Conservation (phyloP, 1,284 basidiomycete genomes). For the Ustilago trichophora region DNA sequence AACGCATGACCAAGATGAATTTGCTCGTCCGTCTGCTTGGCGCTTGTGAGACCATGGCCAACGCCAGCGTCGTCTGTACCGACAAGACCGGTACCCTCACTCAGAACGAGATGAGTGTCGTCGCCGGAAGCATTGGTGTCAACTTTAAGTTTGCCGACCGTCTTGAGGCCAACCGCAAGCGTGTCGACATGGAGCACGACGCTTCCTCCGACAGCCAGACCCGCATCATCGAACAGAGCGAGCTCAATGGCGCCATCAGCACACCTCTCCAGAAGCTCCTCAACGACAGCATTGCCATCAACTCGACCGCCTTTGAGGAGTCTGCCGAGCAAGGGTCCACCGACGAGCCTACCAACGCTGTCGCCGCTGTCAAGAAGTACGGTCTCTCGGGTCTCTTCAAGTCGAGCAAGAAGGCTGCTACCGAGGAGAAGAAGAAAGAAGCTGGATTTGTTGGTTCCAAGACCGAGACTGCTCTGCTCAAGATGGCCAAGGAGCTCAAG, state of each 20-base stretch:
- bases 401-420: conserved; percentile 27
- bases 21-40: conserved; percentile 92
- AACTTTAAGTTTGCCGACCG: conserved; percentile 89
- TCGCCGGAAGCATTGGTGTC: conserved; percentile 91
- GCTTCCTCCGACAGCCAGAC: conserved; percentile 69
- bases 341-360: conserved; percentile 14
- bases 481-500: conserved; percentile 83
- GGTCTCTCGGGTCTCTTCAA: conserved; percentile 32
- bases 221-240: conserved; percentile 84
- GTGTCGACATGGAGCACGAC: conserved; percentile 75
- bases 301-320: conserved; percentile 85
- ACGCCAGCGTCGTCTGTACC: conserved; percentile 93
- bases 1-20: conserved; percentile 93
- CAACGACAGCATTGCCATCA: conserved; percentile 87
- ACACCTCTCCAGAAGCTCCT: conserved; percentile 76
- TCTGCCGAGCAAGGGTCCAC: conserved; percentile 68
- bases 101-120: conserved; percentile 92
- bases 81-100: conserved; percentile 89
- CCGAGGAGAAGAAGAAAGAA: conserved; percentile 35
- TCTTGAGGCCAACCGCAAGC: conserved; percentile 77
- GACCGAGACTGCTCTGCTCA: conserved; percentile 91
- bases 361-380: conserved; percentile 32
- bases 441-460: conserved; percentile 87
- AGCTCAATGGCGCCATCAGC: conserved; percentile 70
- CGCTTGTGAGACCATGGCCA: conserved; percentile 98